Conservation (phyloP, 495 filamentous ascomycete species). For the Xylaria telfairii region DNA sequence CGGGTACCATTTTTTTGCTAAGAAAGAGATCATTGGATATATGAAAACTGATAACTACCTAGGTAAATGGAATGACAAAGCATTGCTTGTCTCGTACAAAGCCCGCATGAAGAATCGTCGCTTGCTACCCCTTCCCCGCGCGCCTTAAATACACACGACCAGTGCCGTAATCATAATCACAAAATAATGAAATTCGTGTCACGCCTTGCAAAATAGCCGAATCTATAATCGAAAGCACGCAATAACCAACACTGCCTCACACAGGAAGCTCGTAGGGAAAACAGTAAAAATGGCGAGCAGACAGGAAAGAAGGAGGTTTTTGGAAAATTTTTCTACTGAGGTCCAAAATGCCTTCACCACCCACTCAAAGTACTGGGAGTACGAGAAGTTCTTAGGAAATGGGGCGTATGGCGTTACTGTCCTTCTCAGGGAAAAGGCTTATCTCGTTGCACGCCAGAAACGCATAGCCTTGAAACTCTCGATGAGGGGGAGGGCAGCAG, state of each 20-base stretch:
- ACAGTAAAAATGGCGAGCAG: background rate
- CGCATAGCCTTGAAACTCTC: slow-evolving; percentile 17
- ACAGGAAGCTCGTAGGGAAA: background rate
- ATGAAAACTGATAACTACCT: background rate
- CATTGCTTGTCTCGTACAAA: slow-evolving; percentile 8
- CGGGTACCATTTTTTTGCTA: background rate
- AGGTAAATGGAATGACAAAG: background rate
- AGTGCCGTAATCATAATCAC: background rate
- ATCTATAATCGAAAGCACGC: background rate
- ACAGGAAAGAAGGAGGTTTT: background rate
- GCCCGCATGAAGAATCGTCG: background rate
- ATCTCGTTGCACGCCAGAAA: background rate
- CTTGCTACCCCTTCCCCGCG: background rate
- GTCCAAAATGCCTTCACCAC: background rate
- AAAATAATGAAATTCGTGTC: background rate
- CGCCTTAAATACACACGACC: background rate
- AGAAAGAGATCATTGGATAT: background rate
- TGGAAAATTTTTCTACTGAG: background rate
- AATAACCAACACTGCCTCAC: background rate
- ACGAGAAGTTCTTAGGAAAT: slow-evolving; percentile 4
- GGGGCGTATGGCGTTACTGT: slow-evolving; percentile 6
- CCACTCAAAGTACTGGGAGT: slow-evolving; percentile 8
- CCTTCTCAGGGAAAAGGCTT: background rate
- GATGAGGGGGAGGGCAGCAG: background rate
- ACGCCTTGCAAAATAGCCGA: background rate